phyloP scores from a whole-genome alignment of 2,329 filamentous ascomycete genomes.

The Dothistroma septosporum region DNA sequence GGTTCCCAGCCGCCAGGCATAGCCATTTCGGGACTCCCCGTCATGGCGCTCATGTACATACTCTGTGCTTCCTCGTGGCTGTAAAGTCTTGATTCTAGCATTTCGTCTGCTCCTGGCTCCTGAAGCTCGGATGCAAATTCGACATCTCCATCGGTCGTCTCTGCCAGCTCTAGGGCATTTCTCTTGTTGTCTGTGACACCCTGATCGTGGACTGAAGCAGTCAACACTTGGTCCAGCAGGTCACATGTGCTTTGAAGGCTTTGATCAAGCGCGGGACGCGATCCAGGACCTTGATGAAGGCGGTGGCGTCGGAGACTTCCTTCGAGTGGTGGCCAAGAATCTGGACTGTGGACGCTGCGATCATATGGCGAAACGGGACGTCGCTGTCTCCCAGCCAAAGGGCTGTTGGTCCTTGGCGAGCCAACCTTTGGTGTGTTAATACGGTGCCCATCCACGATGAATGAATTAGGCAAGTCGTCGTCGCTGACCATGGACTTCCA shows the following conservation, averaged over 20 bases:
- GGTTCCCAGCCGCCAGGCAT: constrained; percentile 45
- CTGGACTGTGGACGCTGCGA: constrained; percentile 22
- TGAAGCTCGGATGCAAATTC: constrained; percentile 6
- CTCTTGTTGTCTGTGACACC: constrained; percentile 25
- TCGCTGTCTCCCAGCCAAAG: constrained; percentile 16
- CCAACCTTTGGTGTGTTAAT: constrained; percentile 10
- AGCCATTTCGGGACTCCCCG: constrained; percentile 29
- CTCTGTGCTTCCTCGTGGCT: constrained; percentile 78
- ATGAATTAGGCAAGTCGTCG: constrained; percentile 31
- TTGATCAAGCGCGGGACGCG: constrained; percentile 27
- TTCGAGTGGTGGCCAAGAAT: constrained; percentile 30
- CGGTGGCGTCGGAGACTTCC: constrained; percentile 20
- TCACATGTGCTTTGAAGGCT: constrained; percentile 20
- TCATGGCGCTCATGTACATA: constrained; percentile 75
- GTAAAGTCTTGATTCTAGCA: constrained; percentile 60
- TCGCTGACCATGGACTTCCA: constrained; percentile 34
- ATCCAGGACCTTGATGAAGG: constrained; percentile 20
- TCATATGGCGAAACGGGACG: constrained; percentile 26
- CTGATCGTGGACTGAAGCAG: constrained; percentile 3
- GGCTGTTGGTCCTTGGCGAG: constrained; percentile 21
- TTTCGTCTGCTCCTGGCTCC: constrained; percentile 21
- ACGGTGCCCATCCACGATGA: constrained; percentile 19
- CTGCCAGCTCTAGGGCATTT: constrained; percentile 16
- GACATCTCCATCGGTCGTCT: neutral
- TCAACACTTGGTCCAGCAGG: constrained; percentile 20